A percentile compares a stretch with the other conserved stretches of the same genome.
Conservation (phyloP, 805 yeast genomes). For the Diddensiella transvaalensis region DNA sequence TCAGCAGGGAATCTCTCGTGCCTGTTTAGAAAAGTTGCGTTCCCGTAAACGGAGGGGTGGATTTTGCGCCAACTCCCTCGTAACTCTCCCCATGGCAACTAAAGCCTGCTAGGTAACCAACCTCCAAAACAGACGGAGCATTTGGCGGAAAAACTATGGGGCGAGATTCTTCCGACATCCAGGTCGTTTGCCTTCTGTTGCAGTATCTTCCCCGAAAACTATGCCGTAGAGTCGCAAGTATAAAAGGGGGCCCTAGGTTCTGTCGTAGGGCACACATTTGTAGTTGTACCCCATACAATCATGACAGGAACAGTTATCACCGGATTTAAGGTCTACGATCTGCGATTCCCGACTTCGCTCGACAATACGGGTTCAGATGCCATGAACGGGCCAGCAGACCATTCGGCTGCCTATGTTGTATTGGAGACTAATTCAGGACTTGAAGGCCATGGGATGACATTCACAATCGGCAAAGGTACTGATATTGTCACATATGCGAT, state of each 20-base stretch:
- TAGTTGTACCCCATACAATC: background rate
- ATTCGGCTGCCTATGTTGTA: constrained; percentile 37
- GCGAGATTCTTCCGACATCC: no score
- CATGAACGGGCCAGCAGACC: constrained; percentile 38
- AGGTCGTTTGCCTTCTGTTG: no score
- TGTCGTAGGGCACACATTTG: background rate
- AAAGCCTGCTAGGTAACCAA: no score
- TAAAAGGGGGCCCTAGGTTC: no score
- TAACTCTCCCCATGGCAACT: no score
- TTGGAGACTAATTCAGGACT: constrained; percentile 32
- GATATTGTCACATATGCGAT: constrained; percentile 37
- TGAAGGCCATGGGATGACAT: constrained; percentile 41
- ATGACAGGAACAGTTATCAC: constrained; percentile 24
- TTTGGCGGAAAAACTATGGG: no score
- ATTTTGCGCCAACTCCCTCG: no score
- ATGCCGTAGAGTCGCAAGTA: background rate
- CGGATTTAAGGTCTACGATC: constrained; percentile 30
- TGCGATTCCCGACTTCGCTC: constrained; percentile 39
- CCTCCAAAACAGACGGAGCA: no score
- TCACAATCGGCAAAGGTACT: constrained; percentile 38
- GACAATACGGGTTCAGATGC: constrained; percentile 41
- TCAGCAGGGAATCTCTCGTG: no score
- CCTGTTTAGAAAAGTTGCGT: no score
- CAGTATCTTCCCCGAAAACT: background rate
- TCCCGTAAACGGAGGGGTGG: no score